Evolutionary conservation across 2,329 filamentous ascomycete genomes (phyloP).

Genomic region (Talaromyces atroroseus): DNA sequence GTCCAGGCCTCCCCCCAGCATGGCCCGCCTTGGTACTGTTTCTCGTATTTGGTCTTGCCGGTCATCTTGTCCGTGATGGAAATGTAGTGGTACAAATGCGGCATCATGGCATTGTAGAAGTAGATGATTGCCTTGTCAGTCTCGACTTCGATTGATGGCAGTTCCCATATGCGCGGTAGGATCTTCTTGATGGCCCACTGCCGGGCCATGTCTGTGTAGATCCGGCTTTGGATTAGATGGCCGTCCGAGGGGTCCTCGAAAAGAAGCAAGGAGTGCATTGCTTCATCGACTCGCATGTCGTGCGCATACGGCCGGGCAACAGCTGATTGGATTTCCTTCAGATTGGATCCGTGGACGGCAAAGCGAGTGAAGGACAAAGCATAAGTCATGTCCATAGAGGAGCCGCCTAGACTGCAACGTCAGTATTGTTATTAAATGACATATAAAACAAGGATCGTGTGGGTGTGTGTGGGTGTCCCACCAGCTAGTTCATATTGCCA

Average conservation of each 20-base stretch:
- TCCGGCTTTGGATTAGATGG: constrained; percentile 22
- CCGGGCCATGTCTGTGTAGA: constrained; percentile 29
- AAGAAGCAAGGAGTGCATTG: constrained; percentile 26
- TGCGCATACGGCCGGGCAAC: constrained; percentile 20
- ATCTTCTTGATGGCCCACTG: constrained; percentile 19
- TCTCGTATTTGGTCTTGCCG: constrained; percentile 21
- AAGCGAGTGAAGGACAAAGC: constrained; percentile 30
- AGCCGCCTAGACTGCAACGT: constrained; percentile 23
- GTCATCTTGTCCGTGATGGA: constrained; percentile 25
- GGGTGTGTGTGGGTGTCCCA: constrained; percentile 5
- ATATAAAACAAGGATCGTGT: neutral
- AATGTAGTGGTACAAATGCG: constrained; percentile 32
- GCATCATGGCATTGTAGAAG: constrained; percentile 32
- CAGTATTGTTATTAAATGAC: neutral
- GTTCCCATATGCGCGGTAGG: constrained; percentile 26
- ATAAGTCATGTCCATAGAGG: constrained; percentile 37
- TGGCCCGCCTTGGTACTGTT: constrained; percentile 25
- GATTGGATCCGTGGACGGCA: constrained; percentile 23
- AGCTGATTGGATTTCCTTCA: constrained; percentile 27
- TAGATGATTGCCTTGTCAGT: constrained; percentile 25
- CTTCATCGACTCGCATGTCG: constrained; percentile 27
- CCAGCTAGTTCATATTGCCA: constrained; percentile 34
- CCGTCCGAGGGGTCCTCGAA: constrained; percentile 20
- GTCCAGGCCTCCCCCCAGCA: constrained; percentile 26
- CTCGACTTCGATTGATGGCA: constrained; percentile 29